phyloP scores from a whole-genome alignment of 2,329 filamentous ascomycete species.

The Colletotrichum australisinense region DNA sequence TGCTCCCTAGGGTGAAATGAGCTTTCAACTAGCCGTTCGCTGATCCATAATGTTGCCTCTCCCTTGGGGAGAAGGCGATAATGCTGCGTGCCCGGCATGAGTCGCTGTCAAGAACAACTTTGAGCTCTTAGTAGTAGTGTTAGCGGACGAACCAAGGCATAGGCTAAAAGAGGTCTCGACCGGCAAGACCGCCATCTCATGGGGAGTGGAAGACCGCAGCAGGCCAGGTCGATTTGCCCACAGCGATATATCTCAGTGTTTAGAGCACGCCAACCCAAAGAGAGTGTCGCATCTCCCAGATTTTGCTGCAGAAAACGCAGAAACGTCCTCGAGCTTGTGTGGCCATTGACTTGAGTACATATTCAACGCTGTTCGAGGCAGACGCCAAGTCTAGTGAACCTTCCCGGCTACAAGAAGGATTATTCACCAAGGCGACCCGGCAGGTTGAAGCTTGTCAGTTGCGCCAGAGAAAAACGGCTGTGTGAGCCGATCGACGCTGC shows the following conservation, averaged over 20 bases:
- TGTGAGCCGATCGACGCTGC: neutral
- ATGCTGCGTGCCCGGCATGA: too few relatives aligned
- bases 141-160: too few relatives aligned
- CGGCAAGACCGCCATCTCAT: neutral
- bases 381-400: neutral
- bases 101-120: too few relatives aligned
- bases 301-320: neutral
- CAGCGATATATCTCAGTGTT: neutral
- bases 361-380: neutral
- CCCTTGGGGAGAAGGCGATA: too few relatives aligned
- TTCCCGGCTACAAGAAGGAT: neutral
- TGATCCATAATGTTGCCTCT: too few relatives aligned
- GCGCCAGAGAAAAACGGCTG: neutral
- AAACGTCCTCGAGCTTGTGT: neutral
- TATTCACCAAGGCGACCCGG: neutral
- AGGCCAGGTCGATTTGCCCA: too few relatives aligned
- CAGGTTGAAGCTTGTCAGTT: neutral
- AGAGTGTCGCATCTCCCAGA: neutral
- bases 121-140: neutral
- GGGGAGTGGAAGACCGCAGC: too few relatives aligned
- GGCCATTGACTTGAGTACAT: neutral
- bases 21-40: too few relatives aligned
- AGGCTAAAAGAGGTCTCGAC: neutral
- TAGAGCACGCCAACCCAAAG: neutral
- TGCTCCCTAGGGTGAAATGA: neutral